Evolutionary conservation across 2,329 filamentous ascomycete species (phyloP), one percentile per base, ranked within the genome.

Genomic region (Meredithiella fracta): DNA sequence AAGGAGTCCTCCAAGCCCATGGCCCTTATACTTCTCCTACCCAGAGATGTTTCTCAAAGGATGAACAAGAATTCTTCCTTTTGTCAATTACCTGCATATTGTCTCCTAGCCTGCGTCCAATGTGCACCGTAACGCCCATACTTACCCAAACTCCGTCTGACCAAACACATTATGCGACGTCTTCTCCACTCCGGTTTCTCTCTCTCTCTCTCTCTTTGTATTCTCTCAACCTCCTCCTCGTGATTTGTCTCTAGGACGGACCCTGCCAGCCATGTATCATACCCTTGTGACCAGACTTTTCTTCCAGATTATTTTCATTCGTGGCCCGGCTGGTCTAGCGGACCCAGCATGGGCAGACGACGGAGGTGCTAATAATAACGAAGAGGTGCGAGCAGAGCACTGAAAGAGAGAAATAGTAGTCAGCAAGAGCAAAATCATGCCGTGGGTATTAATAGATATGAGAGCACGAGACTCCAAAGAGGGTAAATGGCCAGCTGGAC

Each of bases 371-470:
- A 51, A 51, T 51, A 51, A 51, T 51, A 15, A 34, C 7, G 20
- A 34, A 51, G 49, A 51, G 49, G 49, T 37, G 49, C 49, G 25
- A 51, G 49, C 49, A 25, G 49, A 51, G 49, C 9, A 47, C 20
- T 7, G 14, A 25, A 23, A 22, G 44, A 47, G n/a, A n/a, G n/a
- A n/a, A n/a, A n/a, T n/a, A n/a, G n/a, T n/a, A 7, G 44, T 23
- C 22, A n/a, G 31, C 42, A 53, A 40, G 15, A 11, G 25, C 15
- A 25, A 5, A 31, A 51, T 51, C 25, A 11, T 14, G 17, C 4
- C 25, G 23, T 50, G 25, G 29, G 8, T 29, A n/a, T 29, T 29
- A 25, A 7, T 8, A 51, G 15, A 31, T 20, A 44, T 44, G 42
- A 6, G n/a, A 15, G 25, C n/a, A 37, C 49, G 29, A 31, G 25